Conservation (phyloP, 176 grass and related monocot species). For the Rhynchospora tenuis region DNA sequence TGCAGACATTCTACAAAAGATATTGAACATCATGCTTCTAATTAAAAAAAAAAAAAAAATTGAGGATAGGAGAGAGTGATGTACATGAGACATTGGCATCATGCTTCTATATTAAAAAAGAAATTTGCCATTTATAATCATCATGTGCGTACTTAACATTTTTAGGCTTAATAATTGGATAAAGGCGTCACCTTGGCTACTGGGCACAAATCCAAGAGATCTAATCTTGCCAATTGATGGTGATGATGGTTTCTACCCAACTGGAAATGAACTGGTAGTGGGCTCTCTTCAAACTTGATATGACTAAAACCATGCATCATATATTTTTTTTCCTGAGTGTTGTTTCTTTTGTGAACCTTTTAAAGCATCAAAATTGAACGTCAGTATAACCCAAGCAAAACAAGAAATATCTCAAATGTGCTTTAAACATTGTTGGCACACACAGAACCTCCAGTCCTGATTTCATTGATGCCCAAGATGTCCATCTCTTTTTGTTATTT, state of each 20-base stretch:
- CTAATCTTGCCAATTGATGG: constrained; percentile 83
- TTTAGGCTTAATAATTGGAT: constrained; percentile 64
- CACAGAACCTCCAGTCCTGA: not conserved
- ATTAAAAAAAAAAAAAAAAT: not conserved
- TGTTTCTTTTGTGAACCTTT: not conserved
- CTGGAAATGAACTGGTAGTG: constrained; percentile 92
- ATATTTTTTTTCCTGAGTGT: not conserved
- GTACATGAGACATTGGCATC: not conserved
- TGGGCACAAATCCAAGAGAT: constrained; percentile 83
- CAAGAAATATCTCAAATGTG: not conserved
- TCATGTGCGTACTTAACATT: constrained; percentile 5
- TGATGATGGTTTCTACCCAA: constrained; percentile 93
- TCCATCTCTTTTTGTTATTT: not conserved
- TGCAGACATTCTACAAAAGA: not conserved
- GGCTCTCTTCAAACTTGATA: not conserved
- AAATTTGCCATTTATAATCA: not conserved
- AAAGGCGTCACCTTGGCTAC: constrained; percentile 87
- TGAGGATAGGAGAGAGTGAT: not conserved
- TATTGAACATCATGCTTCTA: too few relatives aligned
- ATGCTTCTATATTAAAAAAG: not conserved
- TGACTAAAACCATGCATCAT: not conserved
- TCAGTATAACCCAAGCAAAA: not conserved
- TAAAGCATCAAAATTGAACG: constrained; percentile 2
- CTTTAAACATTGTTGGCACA: not conserved
- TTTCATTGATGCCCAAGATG: not conserved